These are phyloP conservation scores for Ambrosiella beaveri DNA, from an alignment of 2,329 filamentous ascomycete genomes.

Conservation along the genomic window DNA sequence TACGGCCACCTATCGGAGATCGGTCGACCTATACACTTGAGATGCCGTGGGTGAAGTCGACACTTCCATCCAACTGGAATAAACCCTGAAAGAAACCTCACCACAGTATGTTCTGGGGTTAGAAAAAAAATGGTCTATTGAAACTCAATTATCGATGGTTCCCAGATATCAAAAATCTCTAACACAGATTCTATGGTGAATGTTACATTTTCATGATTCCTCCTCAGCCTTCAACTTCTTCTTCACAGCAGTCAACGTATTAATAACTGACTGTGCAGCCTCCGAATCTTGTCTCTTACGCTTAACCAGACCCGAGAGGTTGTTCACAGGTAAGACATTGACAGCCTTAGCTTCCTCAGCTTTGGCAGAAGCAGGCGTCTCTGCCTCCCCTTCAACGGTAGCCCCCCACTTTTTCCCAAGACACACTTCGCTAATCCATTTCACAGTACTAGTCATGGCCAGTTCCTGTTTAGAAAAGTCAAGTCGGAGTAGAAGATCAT, in stretches of 20 bases:
- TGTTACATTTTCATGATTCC: neutral
- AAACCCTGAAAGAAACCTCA: too few species aligned
- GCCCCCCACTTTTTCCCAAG: constrained; percentile 14
- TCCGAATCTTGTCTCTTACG: constrained; percentile 20
- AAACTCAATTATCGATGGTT: neutral
- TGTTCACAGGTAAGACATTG: constrained; percentile 22
- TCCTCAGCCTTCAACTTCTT: constrained; percentile 35
- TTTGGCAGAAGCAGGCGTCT: neutral
- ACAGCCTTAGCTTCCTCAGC: neutral
- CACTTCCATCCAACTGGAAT: too few species aligned
- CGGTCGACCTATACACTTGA: too few species aligned
- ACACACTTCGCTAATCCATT: constrained; percentile 54
- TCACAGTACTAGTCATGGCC: constrained; percentile 44
- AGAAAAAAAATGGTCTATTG: too few species aligned
- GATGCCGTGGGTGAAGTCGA: too few species aligned
- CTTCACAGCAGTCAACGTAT: constrained; percentile 33
- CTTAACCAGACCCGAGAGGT: constrained; percentile 32
- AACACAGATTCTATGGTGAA: too few species aligned
- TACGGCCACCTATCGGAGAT: too few species aligned
- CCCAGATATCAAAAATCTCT: neutral
- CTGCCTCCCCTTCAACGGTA: constrained; percentile 3
- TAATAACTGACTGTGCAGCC: constrained; percentile 18
- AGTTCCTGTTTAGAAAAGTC: constrained; percentile 53
- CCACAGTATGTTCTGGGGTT: too few species aligned
- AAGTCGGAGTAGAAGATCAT: constrained; percentile 53